Evolutionary conservation across 164 flowering plant species (phyloP).

Genomic region (Kingdonia uniflora): DNA sequence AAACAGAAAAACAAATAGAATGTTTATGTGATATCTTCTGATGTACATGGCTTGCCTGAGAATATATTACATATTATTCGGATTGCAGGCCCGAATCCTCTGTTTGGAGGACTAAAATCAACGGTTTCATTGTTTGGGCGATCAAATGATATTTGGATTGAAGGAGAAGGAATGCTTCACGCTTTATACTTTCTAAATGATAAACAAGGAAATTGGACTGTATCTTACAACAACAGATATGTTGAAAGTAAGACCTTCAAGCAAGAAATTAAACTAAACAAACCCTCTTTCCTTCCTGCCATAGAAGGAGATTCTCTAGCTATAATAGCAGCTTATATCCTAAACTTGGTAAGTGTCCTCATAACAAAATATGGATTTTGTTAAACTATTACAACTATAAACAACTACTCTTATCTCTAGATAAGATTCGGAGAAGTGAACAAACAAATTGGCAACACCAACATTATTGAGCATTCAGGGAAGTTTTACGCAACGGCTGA

Average conservation of each 20-base stretch:
- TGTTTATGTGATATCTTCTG: background rate
- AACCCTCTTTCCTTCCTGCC: slow-evolving; percentile 42
- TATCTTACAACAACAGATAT: slow-evolving; percentile 43
- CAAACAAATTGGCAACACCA: slow-evolving; percentile 47
- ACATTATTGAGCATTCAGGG: slow-evolving; percentile 40
- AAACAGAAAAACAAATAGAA: no score
- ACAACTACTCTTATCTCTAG: background rate
- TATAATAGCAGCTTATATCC: slow-evolving; percentile 26
- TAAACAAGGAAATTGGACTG: slow-evolving; percentile 22
- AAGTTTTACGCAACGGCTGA: slow-evolving; percentile 39
- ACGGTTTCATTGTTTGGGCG: slow-evolving; percentile 40
- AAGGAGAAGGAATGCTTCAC: slow-evolving; percentile 76
- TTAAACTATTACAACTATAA: no score
- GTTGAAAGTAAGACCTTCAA: slow-evolving; percentile 46
- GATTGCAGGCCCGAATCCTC: slow-evolving; percentile 53
- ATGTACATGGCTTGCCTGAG: background rate
- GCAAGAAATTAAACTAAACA: slow-evolving; percentile 30
- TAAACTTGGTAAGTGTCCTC: slow-evolving; percentile 23
- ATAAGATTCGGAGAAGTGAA: slow-evolving; percentile 42
- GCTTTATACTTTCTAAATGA: slow-evolving; percentile 39
- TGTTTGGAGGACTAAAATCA: slow-evolving; percentile 45
- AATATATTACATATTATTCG: background rate
- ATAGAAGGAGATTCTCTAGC: slow-evolving; percentile 42
- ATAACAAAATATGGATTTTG: no score
- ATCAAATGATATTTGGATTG: slow-evolving; percentile 45